Conservation (phyloP, 352 stramenopile species). For the Pilasporangium apinafurcum region DNA sequence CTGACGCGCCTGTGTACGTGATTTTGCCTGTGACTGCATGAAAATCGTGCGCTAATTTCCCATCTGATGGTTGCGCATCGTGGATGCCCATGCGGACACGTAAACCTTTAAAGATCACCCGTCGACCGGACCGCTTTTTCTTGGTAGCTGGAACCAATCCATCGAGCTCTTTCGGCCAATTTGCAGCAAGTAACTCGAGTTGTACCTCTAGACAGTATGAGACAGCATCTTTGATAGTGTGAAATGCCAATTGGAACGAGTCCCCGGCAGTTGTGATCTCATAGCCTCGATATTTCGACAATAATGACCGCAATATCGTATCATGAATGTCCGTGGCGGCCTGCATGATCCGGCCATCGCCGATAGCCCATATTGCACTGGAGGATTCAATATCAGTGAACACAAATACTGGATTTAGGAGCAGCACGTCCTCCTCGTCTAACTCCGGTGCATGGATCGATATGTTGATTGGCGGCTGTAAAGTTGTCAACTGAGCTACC, state of each 20-base stretch:
- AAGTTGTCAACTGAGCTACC: conserved; percentile 16
- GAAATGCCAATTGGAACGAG: conserved; percentile 67
- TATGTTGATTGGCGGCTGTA: conserved; percentile 15
- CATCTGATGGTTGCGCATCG: conserved; percentile 1
- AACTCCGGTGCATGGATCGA: no score
- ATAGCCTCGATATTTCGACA: conserved; percentile 50
- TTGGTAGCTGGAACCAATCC: conserved; percentile 34
- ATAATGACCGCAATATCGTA: conserved; percentile 13
- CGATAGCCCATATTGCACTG: conserved; percentile 47
- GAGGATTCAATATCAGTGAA: conserved; percentile 66
- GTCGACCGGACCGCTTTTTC: conserved; percentile 17
- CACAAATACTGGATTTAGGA: conserved; percentile 48
- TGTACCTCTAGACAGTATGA: conserved; percentile 57
- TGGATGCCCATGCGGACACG: conserved; percentile 30
- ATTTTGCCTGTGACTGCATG: conserved; percentile 46
- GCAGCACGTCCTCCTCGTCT: no score
- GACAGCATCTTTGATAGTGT: conserved; percentile 53
- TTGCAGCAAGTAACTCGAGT: conserved; percentile 36
- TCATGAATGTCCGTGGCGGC: conserved; percentile 19
- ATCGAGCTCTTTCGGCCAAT: conserved; percentile 61
- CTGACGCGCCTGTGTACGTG: conserved; percentile 38
- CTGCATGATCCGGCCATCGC: conserved; percentile 29
- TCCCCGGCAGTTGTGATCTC: conserved; percentile 72
- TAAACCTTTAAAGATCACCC: conserved; percentile 39
- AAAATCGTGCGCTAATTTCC: conserved; percentile 8